These are phyloP conservation scores for Diplodia seriata DNA, from an alignment of 2,329 filamentous ascomycete genomes.

Conservation along the genomic window DNA sequence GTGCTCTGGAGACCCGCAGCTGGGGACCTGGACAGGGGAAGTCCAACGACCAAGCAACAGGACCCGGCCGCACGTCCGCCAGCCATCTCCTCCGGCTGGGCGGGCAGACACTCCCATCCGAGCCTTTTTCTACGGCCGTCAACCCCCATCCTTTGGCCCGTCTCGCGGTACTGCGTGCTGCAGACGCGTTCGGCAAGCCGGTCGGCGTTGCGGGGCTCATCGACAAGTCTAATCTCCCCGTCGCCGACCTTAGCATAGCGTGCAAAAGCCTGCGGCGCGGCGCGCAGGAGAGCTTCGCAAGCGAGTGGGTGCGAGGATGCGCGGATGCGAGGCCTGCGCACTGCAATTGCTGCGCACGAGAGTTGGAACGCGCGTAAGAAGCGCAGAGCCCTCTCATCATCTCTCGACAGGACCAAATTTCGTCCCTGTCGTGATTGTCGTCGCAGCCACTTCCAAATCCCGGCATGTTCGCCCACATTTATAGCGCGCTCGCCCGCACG, in stretches of 20 bases:
- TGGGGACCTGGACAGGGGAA: constrained; percentile 20
- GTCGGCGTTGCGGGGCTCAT: constrained; percentile 20
- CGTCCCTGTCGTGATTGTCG: neutral
- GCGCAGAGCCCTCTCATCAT: constrained; percentile 12
- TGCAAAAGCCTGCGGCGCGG: constrained; percentile 15
- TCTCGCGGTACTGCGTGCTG: constrained; percentile 5
- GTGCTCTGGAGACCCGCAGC: constrained; percentile 26
- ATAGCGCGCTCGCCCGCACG: constrained; percentile 15
- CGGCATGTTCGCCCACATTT: constrained; percentile 16
- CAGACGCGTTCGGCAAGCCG: constrained; percentile 13
- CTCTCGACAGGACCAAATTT: constrained; percentile 5
- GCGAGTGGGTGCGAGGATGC: constrained; percentile 1
- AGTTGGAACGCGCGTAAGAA: constrained; percentile 14
- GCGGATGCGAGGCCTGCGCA: too few species aligned
- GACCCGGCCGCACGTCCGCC: constrained; percentile 24
- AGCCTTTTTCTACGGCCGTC: constrained; percentile 11
- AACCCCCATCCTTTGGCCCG: constrained; percentile 12
- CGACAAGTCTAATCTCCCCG: constrained; percentile 20
- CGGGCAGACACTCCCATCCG: neutral
- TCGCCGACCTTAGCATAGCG: constrained; percentile 15
- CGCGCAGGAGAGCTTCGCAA: constrained; percentile 15
- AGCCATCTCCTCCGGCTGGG: constrained; percentile 11
- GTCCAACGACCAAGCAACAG: constrained; percentile 9
- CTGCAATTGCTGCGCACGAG: constrained; percentile 1
- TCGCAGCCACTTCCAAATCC: constrained; percentile 4